These are phyloP conservation scores for Ceratocystis destructans DNA, from an alignment of 2,329 filamentous ascomycete genomes.

Conservation along the genomic window DNA sequence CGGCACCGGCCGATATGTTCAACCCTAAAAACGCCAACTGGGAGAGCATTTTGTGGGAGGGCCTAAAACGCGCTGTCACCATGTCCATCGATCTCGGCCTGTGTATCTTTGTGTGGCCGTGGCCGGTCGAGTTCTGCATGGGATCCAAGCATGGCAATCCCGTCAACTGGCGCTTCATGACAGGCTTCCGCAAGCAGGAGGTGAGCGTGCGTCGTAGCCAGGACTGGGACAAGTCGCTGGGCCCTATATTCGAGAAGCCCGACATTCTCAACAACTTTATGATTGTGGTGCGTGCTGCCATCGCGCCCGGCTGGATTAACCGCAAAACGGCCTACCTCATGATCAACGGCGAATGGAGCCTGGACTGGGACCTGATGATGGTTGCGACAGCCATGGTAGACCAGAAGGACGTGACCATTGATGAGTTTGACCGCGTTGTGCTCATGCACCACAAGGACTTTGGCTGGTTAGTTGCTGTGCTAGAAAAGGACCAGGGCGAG, in stretches of 20 bases:
- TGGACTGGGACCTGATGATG: conserved; percentile 75
- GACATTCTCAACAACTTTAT: conserved; percentile 42
- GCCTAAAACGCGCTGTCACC: conserved; percentile 45
- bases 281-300: conserved; percentile 51
- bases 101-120: conserved; percentile 54
- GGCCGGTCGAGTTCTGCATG: conserved; percentile 59
- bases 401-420: conserved; percentile 36
- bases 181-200: conserved; percentile 69
- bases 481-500: conserved; percentile 44
- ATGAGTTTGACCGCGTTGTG: conserved; percentile 60
- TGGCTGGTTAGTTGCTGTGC: conserved; percentile 45
- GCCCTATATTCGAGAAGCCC: conserved; percentile 34
- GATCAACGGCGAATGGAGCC: conserved; percentile 72
- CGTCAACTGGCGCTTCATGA: conserved; percentile 53
- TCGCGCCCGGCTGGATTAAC: conserved; percentile 50
- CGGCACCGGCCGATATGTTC: conserved; percentile 53
- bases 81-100: conserved; percentile 65
- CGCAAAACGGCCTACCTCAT: conserved; percentile 80
- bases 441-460: conserved; percentile 50
- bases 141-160: conserved; percentile 48
- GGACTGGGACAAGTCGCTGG: conserved; percentile 51
- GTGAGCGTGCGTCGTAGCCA: conserved; percentile 67
- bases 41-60: conserved; percentile 40
- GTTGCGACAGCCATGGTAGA: conserved; percentile 57
- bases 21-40: conserved; percentile 43